Evolutionary conservation across 495 filamentous ascomycete genomes (phyloP).

Genomic region (Pseudoneurospora amorphoporcata): DNA sequence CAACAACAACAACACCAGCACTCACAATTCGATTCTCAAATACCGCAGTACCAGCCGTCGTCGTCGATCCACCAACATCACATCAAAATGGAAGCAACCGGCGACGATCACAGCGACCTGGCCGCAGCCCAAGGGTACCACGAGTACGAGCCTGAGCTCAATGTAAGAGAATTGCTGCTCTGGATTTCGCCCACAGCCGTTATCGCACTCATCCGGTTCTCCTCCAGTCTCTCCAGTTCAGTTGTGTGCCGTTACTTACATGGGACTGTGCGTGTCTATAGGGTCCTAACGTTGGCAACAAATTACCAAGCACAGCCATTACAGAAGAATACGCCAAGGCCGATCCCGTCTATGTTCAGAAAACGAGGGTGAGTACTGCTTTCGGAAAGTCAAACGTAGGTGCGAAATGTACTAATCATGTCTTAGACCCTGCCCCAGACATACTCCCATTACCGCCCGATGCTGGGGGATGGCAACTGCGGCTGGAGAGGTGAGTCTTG

Average conservation of each 20-base stretch:
- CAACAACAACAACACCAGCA: conserved; percentile 17
- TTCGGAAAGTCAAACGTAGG: background rate
- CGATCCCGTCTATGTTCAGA: conserved; percentile 72
- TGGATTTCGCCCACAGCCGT: background rate
- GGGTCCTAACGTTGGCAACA: conserved; percentile 75
- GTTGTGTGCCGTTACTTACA: conserved; percentile 6
- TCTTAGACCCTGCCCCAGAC: conserved; percentile 66
- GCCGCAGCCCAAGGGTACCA: conserved; percentile 38
- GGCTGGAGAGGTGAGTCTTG: conserved; percentile 83
- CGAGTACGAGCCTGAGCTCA: conserved; percentile 55
- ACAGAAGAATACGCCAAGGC: conserved; percentile 84
- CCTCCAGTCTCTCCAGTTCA: background rate
- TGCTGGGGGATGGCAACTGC: conserved; percentile 91
- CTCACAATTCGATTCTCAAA: conserved; percentile 11
- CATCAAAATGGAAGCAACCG: conserved; percentile 32
- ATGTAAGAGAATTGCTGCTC: conserved; percentile 36
- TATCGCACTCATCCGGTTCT: background rate
- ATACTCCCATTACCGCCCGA: conserved; percentile 77
- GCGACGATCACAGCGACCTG: conserved; percentile 38
- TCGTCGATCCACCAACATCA: conserved; percentile 3
- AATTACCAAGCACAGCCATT: conserved; percentile 66
- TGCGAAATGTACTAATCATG: conserved; percentile 10
- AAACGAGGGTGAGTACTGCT: conserved; percentile 61
- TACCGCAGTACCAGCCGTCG: conserved; percentile 5
- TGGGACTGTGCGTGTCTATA: conserved; percentile 23